These are phyloP conservation scores for Trypanosoma scelopori DNA, from an alignment of 208 protist genomes.

Conservation along the genomic window DNA sequence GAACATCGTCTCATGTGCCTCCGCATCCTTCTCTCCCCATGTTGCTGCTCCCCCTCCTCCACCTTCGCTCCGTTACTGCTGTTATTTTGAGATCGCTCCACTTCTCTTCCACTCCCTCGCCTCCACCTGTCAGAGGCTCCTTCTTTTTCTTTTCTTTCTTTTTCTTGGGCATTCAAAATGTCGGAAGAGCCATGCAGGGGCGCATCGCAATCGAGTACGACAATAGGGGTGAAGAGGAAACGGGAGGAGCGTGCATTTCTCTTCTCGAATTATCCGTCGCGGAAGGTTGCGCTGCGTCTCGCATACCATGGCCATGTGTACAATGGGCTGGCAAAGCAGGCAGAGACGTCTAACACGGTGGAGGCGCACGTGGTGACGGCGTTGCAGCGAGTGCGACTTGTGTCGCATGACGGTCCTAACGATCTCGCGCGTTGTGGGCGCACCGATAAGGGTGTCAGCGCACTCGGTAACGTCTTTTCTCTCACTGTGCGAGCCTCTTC, in stretches of 20 bases:
- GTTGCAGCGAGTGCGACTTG: slow-evolving; percentile 56
- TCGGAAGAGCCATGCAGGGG: background rate
- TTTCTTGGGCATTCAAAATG: background rate
- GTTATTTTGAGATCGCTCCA: too few relatives aligned
- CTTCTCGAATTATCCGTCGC: slow-evolving; percentile 68
- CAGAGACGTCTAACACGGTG: slow-evolving; percentile 82
- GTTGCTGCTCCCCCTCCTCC: too few relatives aligned
- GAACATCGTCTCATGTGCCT: too few relatives aligned
- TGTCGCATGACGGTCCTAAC: slow-evolving; percentile 56
- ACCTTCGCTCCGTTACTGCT: too few relatives aligned
- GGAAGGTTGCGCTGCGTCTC: slow-evolving; percentile 82
- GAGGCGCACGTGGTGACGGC: slow-evolving; percentile 60
- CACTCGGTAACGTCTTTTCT: slow-evolving; percentile 80
- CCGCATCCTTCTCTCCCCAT: too few relatives aligned
- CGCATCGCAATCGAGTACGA: background rate
- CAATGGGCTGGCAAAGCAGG: slow-evolving; percentile 82
- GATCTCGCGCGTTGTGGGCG: slow-evolving; percentile 80
- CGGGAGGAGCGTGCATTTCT: slow-evolving; percentile 51
- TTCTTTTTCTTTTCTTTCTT: background rate
- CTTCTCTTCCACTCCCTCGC: too few relatives aligned
- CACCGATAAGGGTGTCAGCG: slow-evolving; percentile 90
- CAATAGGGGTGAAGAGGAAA: slow-evolving; percentile 12
- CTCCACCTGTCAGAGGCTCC: too few relatives aligned
- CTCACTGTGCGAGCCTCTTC: slow-evolving; percentile 68
- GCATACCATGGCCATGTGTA: slow-evolving; percentile 87